Evolutionary conservation across 2,329 filamentous ascomycete genomes (phyloP).

Genomic region (Trichoderma pleuroti): DNA sequence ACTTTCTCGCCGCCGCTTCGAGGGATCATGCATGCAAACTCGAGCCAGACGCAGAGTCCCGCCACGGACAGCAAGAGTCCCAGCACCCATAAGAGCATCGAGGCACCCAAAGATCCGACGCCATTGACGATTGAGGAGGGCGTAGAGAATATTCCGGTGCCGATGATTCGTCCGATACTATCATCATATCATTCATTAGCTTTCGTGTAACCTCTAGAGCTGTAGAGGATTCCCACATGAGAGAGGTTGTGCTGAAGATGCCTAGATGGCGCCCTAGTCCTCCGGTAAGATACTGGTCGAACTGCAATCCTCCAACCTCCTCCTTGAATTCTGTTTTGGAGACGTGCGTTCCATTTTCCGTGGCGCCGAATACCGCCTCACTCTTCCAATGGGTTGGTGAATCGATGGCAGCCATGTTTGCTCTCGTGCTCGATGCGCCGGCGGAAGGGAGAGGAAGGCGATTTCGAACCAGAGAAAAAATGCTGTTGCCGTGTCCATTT

Average conservation of each 20-base stretch:
- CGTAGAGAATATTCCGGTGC: conserved; percentile 25
- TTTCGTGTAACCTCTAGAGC: background rate
- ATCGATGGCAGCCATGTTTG: background rate
- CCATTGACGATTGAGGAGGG: conserved; percentile 24
- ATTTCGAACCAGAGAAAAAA: background rate
- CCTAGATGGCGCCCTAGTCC: conserved; percentile 25
- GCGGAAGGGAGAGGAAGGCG: background rate
- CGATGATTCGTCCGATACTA: conserved; percentile 25
- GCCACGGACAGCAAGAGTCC: conserved; percentile 21
- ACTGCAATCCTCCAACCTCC: conserved; percentile 21
- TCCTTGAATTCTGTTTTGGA: conserved; percentile 18
- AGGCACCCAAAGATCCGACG: conserved; percentile 24
- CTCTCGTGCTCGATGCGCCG: background rate
- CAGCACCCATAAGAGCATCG: conserved; percentile 23
- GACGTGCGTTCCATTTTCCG: background rate
- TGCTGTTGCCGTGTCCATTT: background rate
- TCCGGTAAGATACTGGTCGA: conserved; percentile 24
- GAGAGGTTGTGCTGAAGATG: conserved; percentile 23
- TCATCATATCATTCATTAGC: background rate
- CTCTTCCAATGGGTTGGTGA: background rate
- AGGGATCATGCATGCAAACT: conserved; percentile 23
- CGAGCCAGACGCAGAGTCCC: conserved; percentile 21
- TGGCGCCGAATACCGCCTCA: background rate
- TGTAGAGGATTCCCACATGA: conserved; percentile 18
- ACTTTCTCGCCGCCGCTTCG: conserved; percentile 23